phyloP scores from a whole-genome alignment of 2,329 filamentous ascomycete genomes.

The Decorospora gaudefroyi region DNA sequence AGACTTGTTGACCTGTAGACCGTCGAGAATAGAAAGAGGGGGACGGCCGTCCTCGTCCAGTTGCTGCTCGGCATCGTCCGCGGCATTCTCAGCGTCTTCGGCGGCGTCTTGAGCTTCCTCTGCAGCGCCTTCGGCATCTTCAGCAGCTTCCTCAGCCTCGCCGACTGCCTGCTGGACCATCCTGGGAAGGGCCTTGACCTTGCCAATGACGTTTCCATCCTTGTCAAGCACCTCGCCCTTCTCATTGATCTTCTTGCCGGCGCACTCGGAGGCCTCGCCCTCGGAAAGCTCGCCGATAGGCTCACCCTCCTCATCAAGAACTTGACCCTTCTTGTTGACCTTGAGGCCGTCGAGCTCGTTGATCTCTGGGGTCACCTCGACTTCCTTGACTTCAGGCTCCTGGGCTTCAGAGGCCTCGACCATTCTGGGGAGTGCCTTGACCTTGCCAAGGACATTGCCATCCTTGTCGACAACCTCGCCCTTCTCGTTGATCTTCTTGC shows the following conservation, averaged over 20 bases:
- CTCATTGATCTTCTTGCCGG: constrained; percentile 67
- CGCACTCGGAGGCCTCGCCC: constrained; percentile 65
- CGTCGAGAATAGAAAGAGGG: constrained; percentile 56
- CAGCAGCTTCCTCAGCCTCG: constrained; percentile 36
- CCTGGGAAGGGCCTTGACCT: constrained; percentile 59
- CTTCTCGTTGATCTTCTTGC: constrained; percentile 67
- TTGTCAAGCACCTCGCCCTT: constrained; percentile 68
- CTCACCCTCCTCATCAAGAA: constrained; percentile 59
- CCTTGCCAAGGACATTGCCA: constrained; percentile 66
- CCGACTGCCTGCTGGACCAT: constrained; percentile 45
- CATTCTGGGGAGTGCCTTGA: constrained; percentile 57
- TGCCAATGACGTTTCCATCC: constrained; percentile 66
- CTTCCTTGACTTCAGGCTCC: constrained; percentile 48
- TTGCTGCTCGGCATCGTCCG: constrained; percentile 41
- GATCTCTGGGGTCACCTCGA: constrained; percentile 51
- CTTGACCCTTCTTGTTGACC: constrained; percentile 63
- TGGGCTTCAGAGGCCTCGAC: constrained; percentile 22
- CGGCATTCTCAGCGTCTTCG: constrained; percentile 42
- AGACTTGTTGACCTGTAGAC: constrained; percentile 56
- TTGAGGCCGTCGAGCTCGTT: constrained; percentile 58
- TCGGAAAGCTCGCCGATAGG: constrained; percentile 58
- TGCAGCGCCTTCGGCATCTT: constrained; percentile 41
- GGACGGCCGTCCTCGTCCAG: constrained; percentile 49
- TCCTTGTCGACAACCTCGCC: constrained; percentile 68
- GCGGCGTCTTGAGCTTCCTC: constrained; percentile 42